Evolutionary conservation across 768 basidiomycete genomes (phyloP), one percentile per base, ranked within the genome.

Genomic region (Naganishia vishniacii): DNA sequence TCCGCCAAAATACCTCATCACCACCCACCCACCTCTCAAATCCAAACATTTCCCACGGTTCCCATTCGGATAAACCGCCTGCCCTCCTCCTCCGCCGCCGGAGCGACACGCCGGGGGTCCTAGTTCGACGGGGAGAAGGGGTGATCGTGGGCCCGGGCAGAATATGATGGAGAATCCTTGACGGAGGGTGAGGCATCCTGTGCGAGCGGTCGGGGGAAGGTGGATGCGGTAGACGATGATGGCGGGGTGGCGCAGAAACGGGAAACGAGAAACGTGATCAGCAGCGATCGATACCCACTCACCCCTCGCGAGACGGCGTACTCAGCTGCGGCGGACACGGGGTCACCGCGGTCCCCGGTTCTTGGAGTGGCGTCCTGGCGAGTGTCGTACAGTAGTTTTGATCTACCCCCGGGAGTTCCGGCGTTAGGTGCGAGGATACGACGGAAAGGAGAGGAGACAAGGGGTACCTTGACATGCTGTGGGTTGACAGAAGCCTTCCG

Each of bases 41-140:
- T 69, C 67, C 20, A 72, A 42, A 45, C 71, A 72, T 49, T 72
- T 72, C 20, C 62, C 46, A 4, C 48, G 59, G 45, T 69, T 65
- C 5, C 65, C 65, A 31, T 65, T 64, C n/a, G 69, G 69, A 49
- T 72, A 59, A 63, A 72, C 69, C 41, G 71, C 59, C 59, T 7
- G 20, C 3, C 3, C 28, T 37, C 34, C n/a, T 44, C 42, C n/a
- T 44, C 31, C 53, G n/a, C 37, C 37, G 13, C 32, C 34, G 53
- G n/a, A 8, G 20, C 23, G 6, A 12, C 53, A 40, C 9, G 53
- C 23, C 0, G 53, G 53, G 9, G 53, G 53, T 5, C 34, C 53
- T 5, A 56, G 53, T 7, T 23, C 32, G 20, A 34, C 31, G 11
- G 53, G 53, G 34, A 29, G 32, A 7, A 26, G 28, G 7, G 53